phyloP scores from a whole-genome alignment of 1,284 basidiomycete genomes.

The Filobasidium uniguttulatum region DNA sequence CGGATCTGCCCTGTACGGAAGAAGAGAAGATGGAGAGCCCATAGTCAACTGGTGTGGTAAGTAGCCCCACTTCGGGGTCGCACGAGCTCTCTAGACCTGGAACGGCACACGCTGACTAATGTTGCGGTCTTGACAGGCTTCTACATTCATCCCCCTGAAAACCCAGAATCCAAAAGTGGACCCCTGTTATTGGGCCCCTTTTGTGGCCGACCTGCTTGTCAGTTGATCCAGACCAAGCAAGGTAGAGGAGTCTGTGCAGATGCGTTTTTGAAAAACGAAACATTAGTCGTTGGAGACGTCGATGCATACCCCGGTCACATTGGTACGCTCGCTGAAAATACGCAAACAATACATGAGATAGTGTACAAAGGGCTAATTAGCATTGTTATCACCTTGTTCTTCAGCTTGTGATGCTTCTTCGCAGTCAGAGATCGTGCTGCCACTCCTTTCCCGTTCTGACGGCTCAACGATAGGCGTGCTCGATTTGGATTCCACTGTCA shows the following conservation, averaged over 20 bases:
- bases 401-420: constrained; percentile 68
- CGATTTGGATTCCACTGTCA: constrained; percentile 65
- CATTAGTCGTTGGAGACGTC: constrained; percentile 57
- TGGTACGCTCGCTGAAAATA: constrained; percentile 19
- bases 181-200: constrained; percentile 64
- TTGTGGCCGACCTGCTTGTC: constrained; percentile 75
- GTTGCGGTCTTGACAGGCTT: constrained; percentile 50
- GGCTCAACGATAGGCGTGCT: constrained; percentile 54
- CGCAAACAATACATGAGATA: background rate
- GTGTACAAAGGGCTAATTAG: background rate
- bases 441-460: constrained; percentile 39
- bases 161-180: constrained; percentile 22
- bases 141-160: constrained; percentile 55
- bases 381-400: background rate
- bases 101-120: too few relatives aligned
- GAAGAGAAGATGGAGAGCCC: constrained; percentile 36
- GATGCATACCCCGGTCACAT: constrained; percentile 73
- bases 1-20: constrained; percentile 51
- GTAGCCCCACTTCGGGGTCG: constrained; percentile 22
- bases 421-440: constrained; percentile 71
- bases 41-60: constrained; percentile 82
- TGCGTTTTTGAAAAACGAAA: constrained; percentile 47
- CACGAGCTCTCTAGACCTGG: too few relatives aligned
- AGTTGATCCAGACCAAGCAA: constrained; percentile 49
- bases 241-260: constrained; percentile 68